Base-by-base conservation (phyloP, 78 protist genomes). In the Ministeria vibrans region DNA sequence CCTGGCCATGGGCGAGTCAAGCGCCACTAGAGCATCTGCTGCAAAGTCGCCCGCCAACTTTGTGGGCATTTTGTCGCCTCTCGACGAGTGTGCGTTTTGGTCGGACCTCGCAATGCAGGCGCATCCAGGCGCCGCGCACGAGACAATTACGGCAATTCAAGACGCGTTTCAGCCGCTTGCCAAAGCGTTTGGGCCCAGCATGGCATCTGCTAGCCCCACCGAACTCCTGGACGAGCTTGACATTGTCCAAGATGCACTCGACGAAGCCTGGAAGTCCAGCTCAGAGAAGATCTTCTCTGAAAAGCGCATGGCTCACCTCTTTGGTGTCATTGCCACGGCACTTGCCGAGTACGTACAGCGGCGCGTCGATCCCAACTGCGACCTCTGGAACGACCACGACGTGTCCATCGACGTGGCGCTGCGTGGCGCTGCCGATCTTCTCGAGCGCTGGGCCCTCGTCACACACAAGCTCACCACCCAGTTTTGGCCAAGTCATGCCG, bases 271-370 rank as follows among this genome's bases (percentile, higher is more conserved):
- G n/a, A n/a, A n/a, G n/a, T n/a, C n/a, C n/a, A n/a, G n/a, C n/a
- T n/a, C n/a, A n/a, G n/a, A n/a, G n/a, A n/a, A n/a, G n/a, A n/a
- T n/a, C 36, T 66, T 36, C 34, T 75, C 82, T 5, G 43, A 77
- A 64, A 46, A n/a, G 61, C 73, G 82, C 51, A 77, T 77, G 82
- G 25, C 38, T 11, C 82, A 79, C 69, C 11, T 79, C 5, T 3
- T 79, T 15, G 13, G 25, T 11, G 43, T 77, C 45, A 36, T 68
- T 51, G 64, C 41, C 45, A 51, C 18, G 30, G 55, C 77, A 11
- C 22, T 68, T 25, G n/a, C 27, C n/a, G 53, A 23, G 34, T 25
- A 41, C 55, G 28, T 51, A 45, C 76, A 69, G 42, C 73, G 46
- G 32, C 13, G n/a, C 27, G 1, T 66, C 22, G 18, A 32, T 6